Percentiles rank a stretch among this genome's conserved stretches.
Evolutionary conservation across 2,329 filamentous ascomycete species (phyloP).

Genomic region (Cryphonectria japonica): DNA sequence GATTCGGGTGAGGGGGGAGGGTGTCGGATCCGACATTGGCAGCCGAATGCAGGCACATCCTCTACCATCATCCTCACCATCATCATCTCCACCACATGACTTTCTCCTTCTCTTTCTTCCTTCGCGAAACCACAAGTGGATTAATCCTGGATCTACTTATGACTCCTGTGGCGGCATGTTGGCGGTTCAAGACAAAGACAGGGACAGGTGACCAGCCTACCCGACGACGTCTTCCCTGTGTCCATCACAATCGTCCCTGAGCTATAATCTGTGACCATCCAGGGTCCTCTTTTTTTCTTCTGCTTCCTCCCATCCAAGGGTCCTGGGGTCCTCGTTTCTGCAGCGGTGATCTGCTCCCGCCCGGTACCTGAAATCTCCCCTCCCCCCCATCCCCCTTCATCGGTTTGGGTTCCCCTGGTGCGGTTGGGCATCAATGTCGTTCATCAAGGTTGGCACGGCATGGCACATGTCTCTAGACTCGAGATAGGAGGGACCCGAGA

Average conservation of each 20-base stretch:
- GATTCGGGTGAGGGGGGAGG: not conserved
- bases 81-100: not conserved
- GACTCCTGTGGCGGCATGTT: constrained; percentile 2
- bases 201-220: not conserved
- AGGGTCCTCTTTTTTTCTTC: not conserved
- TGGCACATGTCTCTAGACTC: not conserved
- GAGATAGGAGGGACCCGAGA: not conserved
- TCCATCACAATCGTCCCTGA: not conserved
- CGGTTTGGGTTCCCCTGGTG: not conserved
- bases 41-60: not conserved
- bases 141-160: not conserved
- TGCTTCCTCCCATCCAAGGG: not conserved
- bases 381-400: not conserved
- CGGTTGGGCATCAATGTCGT: constrained; percentile 27
- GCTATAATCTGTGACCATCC: not conserved
- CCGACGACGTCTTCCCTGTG: not conserved
- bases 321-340: constrained; percentile 2
- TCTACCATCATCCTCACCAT: not conserved
- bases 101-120: not conserved
- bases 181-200: constrained; percentile 1
- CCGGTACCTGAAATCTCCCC: not conserved
- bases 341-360: constrained; percentile 1
- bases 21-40: not conserved
- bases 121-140: not conserved
- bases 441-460: not conserved